These are phyloP conservation scores for Beverwykella pulmonaria DNA, from an alignment of 495 filamentous ascomycete species.

Conservation along the genomic window DNA sequence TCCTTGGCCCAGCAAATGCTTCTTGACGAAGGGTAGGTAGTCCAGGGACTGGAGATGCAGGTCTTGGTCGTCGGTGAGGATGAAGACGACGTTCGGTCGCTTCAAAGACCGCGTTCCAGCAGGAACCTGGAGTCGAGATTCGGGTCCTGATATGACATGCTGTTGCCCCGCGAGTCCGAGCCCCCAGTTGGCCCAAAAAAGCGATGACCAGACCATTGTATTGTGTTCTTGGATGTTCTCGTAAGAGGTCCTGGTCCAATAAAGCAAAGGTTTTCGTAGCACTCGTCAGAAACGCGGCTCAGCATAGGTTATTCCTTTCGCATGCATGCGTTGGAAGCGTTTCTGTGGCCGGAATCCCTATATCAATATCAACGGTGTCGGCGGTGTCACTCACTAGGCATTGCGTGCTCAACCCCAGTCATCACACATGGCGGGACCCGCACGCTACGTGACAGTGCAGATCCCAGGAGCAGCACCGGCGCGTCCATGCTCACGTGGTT, in stretches of 20 bases:
- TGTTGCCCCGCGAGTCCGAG: background rate
- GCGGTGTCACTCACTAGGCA: background rate
- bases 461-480: too few species aligned
- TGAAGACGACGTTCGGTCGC: constrained; percentile 42
- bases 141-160: background rate
- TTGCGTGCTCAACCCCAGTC: constrained; percentile 3
- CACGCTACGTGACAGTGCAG: constrained; percentile 1
- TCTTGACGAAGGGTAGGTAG: constrained; percentile 41
- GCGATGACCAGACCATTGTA: constrained; percentile 4
- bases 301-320: too few species aligned
- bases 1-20: constrained; percentile 40
- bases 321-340: too few species aligned
- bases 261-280: background rate
- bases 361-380: background rate
- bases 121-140: background rate
- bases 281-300: too few species aligned
- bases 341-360: too few species aligned
- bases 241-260: background rate
- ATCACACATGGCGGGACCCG: background rate
- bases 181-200: constrained; percentile 10
- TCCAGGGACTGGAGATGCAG: constrained; percentile 40
- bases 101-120: background rate
- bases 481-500: too few species aligned
- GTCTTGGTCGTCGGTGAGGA: constrained; percentile 46
- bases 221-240: background rate